These are phyloP conservation scores for Cladosporium sp. DNA, from an alignment of 2,329 filamentous ascomycete species.

Conservation along the genomic window DNA sequence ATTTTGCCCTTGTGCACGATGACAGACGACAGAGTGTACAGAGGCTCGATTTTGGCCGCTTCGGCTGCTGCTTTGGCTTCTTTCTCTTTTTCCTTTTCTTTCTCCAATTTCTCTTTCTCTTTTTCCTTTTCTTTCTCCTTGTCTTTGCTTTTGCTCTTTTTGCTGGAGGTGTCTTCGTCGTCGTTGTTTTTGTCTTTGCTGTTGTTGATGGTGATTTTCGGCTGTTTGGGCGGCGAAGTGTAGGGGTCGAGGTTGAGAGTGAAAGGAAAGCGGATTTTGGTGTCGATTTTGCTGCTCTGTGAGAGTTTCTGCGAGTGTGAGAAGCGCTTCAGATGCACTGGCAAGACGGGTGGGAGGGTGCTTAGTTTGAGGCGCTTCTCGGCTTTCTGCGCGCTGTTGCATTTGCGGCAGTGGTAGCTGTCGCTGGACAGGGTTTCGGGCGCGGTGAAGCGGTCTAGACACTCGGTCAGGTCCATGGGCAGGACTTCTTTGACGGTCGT, in stretches of 20 bases:
- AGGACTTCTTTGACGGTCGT: constrained; percentile 35
- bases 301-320: constrained; percentile 48
- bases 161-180: constrained; percentile 41
- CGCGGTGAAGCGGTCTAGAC: constrained; percentile 84
- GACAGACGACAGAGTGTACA: constrained; percentile 85
- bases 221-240: constrained; percentile 49
- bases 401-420: constrained; percentile 83
- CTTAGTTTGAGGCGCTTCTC: constrained; percentile 83
- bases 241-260: constrained; percentile 90
- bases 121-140: background rate
- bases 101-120: constrained; percentile 20
- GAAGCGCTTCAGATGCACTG: constrained; percentile 77
- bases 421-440: constrained; percentile 72
- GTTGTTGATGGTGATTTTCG: constrained; percentile 14
- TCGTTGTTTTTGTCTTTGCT: constrained; percentile 7
- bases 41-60: constrained; percentile 53
- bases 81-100: constrained; percentile 19
- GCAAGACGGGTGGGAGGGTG: constrained; percentile 81
- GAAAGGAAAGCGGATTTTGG: constrained; percentile 79
- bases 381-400: constrained; percentile 72
- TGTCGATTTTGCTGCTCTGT: constrained; percentile 90
- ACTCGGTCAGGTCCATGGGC: constrained; percentile 52
- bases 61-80: constrained; percentile 26
- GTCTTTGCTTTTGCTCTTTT: background rate
- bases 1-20: constrained; percentile 93